Evolutionary conservation across 441 rosid species (phyloP), one percentile per base, ranked within the genome.

Genomic region (Mallotus repandus): DNA sequence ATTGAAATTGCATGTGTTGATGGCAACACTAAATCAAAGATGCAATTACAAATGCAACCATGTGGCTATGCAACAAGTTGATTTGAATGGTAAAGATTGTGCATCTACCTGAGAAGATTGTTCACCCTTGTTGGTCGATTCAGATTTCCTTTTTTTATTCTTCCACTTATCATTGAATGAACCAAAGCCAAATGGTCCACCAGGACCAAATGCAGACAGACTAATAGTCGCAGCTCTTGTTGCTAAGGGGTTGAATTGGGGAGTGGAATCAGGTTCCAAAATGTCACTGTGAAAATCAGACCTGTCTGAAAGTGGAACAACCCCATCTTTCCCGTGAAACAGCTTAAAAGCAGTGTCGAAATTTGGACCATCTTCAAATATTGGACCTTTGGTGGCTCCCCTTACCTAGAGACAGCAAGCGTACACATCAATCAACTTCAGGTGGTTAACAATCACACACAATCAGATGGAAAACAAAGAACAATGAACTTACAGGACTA

Each of bases 311-410:
- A 93, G 88, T 6, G 98, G 98, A 32, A 93, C 86, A 65, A 93
- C 76, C 55, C 98, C 97, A 66, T 91, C 88, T 76, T 87, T 87
- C 45, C 97, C 95, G 75, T 91, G 98, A 80, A 93, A 93, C 57
- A 91, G 87, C 77, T 83, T 87, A 75, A 89, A 93, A 6, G 92
- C 93, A 71, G 68, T 71, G 65, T 85, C 89, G 77, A 91, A 89
- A 68, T 81, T 81, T 9, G 92, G 89, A 73, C 89, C 95, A 85
- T 93, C 95, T 71, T 91, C 95, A 82, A 93, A 93, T 64, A 93
- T 91, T 5, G 97, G 98, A 74, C 94, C 95, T 82, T 84, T 89
- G 66, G 82, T 87, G 63, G 83, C 84, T 75, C 85, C 92, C 61
- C 65, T 75, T 72, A 70, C 78, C 89, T 85, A 62, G 68, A 80